A percentile compares a stretch with the other conserved stretches of the same genome.
phyloP scores from a whole-genome alignment of 768 basidiomycete species.

The Lyophyllum decastes region DNA sequence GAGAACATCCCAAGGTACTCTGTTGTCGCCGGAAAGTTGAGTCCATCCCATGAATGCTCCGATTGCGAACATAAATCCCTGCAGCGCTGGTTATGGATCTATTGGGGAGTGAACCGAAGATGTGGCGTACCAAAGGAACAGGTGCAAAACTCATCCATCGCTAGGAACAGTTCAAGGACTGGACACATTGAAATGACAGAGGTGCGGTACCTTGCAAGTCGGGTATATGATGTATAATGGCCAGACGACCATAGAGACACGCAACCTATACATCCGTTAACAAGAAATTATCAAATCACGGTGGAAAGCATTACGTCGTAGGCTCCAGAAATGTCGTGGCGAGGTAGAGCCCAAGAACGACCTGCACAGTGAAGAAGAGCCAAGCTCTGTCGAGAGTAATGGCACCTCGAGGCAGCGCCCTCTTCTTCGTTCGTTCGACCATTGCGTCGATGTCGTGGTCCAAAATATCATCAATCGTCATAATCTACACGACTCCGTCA shows the following conservation, averaged over 20 bases:
- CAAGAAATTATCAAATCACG: background rate
- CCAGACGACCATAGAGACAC: slow-evolving; percentile 27
- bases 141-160: slow-evolving; percentile 32
- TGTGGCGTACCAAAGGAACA: slow-evolving; percentile 24
- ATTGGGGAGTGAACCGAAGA: background rate
- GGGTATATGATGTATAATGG: slow-evolving; percentile 34
- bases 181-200: background rate
- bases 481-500: slow-evolving; percentile 21
- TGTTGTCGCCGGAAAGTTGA: slow-evolving; percentile 20
- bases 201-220: slow-evolving; percentile 30
- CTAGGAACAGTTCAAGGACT: slow-evolving; percentile 10
- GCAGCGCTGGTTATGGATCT: background rate
- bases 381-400: slow-evolving; percentile 27
- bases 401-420: slow-evolving; percentile 28
- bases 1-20: slow-evolving; percentile 25
- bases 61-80: slow-evolving; percentile 34
- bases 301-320: slow-evolving; percentile 18
- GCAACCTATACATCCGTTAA: slow-evolving; percentile 15
- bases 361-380: slow-evolving; percentile 28
- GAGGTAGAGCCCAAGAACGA: slow-evolving; percentile 21
- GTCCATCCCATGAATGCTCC: slow-evolving; percentile 34
- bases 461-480: slow-evolving; percentile 33
- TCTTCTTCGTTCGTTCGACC: slow-evolving; percentile 27
- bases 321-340: slow-evolving; percentile 20
- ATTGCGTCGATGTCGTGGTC: slow-evolving; percentile 28